These are phyloP conservation scores for Marchantia polymorpha DNA, from an alignment of 225 moss, liverwort and hornwort genomes.

Conservation along the genomic window DNA sequence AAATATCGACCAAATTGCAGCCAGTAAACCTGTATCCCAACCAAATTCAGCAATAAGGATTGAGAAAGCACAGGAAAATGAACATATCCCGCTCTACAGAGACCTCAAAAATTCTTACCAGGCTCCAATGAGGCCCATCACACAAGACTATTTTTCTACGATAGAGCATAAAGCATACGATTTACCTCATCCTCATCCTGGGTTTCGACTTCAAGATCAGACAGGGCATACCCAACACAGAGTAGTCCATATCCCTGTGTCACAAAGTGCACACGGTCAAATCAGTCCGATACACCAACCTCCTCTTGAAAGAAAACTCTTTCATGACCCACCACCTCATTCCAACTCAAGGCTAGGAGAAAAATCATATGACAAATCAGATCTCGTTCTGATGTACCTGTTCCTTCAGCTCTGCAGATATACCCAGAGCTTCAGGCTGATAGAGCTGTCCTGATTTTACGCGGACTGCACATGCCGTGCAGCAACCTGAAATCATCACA, in stretches of 20 bases:
- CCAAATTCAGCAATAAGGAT: background rate
- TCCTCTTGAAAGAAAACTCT: background rate
- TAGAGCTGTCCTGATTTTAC: slow-evolving; percentile 80
- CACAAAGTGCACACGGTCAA: background rate
- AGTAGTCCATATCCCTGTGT: slow-evolving; percentile 89
- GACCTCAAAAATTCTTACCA: background rate
- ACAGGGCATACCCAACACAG: slow-evolving; percentile 91
- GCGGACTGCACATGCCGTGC: slow-evolving; percentile 97
- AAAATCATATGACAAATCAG: background rate
- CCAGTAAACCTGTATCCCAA: slow-evolving; percentile 85
- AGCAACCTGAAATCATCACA: slow-evolving; percentile 60
- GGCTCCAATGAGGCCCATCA: background rate
- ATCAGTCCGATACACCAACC: background rate
- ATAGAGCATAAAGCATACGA: no score
- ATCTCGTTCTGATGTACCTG: slow-evolving; percentile 45
- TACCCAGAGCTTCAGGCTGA: slow-evolving; percentile 97
- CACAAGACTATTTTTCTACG: no score
- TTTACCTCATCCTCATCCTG: slow-evolving; percentile 97
- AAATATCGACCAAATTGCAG: slow-evolving; percentile 95
- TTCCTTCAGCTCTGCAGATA: slow-evolving; percentile 81
- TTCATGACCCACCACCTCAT: no score
- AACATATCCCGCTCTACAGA: background rate
- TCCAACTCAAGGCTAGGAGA: background rate
- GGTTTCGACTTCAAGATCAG: slow-evolving; percentile 97
- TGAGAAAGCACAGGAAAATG: background rate